Percentiles rank a stretch among this genome's conserved stretches.
Conservation (phyloP, 2,329 filamentous ascomycete species). For the Incumbomyces delicatus region DNA sequence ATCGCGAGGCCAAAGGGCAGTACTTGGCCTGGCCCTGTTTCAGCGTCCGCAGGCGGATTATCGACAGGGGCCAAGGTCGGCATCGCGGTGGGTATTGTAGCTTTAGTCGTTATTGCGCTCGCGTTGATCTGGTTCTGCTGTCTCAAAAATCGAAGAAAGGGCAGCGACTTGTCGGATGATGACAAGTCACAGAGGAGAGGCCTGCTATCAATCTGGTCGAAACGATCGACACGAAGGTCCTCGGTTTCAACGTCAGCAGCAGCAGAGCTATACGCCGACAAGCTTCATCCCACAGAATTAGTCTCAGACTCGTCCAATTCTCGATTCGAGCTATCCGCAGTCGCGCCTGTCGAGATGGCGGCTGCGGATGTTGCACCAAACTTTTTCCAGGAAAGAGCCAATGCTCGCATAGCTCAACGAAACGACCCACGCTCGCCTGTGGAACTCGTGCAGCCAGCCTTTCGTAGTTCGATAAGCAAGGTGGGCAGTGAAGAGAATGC, state of each 20-base stretch:
- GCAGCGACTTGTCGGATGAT: neutral
- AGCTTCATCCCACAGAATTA: constrained; percentile 21
- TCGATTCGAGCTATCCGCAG: constrained; percentile 18
- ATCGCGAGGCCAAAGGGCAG: constrained; percentile 19
- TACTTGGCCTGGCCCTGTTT: constrained; percentile 13
- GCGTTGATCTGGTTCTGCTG: constrained; percentile 16
- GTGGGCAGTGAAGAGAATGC: constrained; percentile 9
- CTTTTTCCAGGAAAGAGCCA: constrained; percentile 11
- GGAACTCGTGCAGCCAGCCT: constrained; percentile 13
- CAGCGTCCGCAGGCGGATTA: constrained; percentile 8
- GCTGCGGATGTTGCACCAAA: constrained; percentile 17
- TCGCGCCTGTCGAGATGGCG: constrained; percentile 19
- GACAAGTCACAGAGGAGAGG: constrained; percentile 9
- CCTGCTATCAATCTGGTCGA: constrained; percentile 5
- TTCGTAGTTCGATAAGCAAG: constrained; percentile 9
- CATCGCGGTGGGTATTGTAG: constrained; percentile 20
- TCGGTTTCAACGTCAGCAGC: constrained; percentile 16
- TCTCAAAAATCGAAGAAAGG: constrained; percentile 7
- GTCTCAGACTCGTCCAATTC: constrained; percentile 18
- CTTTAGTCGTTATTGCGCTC: constrained; percentile 14
- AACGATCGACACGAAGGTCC: constrained; percentile 6
- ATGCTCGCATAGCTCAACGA: constrained; percentile 8
- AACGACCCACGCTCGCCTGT: constrained; percentile 16
- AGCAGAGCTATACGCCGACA: constrained; percentile 22
- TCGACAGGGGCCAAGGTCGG: constrained; percentile 24